Evolutionary conservation across 345 rosid genomes (phyloP), one percentile per base, ranked within the genome.

Genomic region (Eucalyptus urophylla): DNA sequence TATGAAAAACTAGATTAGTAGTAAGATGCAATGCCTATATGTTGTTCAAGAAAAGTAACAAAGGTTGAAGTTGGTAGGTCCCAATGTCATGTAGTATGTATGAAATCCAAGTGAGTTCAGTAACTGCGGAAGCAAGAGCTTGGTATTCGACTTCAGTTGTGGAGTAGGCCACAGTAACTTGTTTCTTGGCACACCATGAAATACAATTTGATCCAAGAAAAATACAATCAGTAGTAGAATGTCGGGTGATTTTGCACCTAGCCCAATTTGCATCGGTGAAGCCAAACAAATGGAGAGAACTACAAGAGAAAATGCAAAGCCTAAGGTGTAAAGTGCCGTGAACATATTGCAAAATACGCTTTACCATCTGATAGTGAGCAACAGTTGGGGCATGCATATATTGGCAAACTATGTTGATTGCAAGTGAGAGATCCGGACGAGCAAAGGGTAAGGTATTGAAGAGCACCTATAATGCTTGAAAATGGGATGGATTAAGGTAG

Each of bases 301-400:
- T 62, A 62, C 17, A 6, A 62, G 69, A 62, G 8, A 27, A 29
- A 27, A 29, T 29, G 69, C 33, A 13, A 62, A 62, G 8, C 4
- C 29, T 14, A 29, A 27, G 69, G 31, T 29, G 33, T 62, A 62
- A 62, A 27, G 31, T 27, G n/a, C 69, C 1, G 0, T 1, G 8
- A 29, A 14, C 17, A 6, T 62, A 29, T 62, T 0, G 8, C 0
- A 25, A 1, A 25, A 58, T 58, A 60, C 0, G 2, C 27, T 60
- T 60, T 60, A 5, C 67, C 67, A 25, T 27, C 3, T 58, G 2
- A 25, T 60, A 60, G 67, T 27, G 67, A 60, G 67, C 15, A 11
- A 60, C 8, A 11, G 0, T 25, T 11, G 15, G n/a, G 7, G 7
- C 31, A 27, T 60, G n/a, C 67, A 60, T 27, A 60, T 60, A 27